These are phyloP conservation scores for Alternaria atra DNA, from an alignment of 2,329 filamentous ascomycete genomes.

Conservation along the genomic window DNA sequence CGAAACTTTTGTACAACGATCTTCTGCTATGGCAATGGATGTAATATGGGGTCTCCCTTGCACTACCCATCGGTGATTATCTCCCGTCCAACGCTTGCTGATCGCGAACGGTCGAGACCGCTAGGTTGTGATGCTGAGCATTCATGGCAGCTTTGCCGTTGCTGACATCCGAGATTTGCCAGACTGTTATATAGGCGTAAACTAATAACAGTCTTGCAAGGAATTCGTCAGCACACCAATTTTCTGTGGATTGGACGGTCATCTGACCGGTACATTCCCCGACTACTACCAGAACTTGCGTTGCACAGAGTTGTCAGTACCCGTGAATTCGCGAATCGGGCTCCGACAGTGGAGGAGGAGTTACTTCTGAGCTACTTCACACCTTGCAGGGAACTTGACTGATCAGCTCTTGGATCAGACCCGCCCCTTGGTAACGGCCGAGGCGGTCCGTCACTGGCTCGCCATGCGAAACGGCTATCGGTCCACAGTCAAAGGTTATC, in stretches of 20 bases:
- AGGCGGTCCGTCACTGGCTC: conserved; percentile 2
- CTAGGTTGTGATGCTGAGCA: not conserved
- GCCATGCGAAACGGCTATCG: not conserved
- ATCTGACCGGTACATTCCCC: not conserved
- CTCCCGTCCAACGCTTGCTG: conserved; percentile 9
- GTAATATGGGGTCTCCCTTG: conserved; percentile 8
- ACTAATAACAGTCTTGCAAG: not conserved
- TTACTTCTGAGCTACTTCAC: not conserved
- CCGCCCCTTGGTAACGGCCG: not conserved
- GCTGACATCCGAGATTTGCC: conserved; percentile 3
- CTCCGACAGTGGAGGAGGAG: not conserved
- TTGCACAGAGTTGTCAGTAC: not conserved
- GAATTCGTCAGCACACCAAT: not conserved
- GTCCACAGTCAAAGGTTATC: not conserved
- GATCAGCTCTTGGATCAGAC: not conserved
- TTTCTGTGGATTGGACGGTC: not conserved
- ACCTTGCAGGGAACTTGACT: not conserved
- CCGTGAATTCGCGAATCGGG: not conserved
- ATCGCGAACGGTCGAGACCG: conserved; percentile 16
- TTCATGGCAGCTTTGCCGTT: conserved; percentile 4
- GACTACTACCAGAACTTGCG: not conserved
- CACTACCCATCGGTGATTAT: conserved; percentile 7
- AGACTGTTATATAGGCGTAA: not conserved
- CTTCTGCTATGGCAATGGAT: not conserved
- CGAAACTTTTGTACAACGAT: conserved; percentile 1